A percentile compares a stretch with the other conserved stretches of the same genome.
Evolutionary conservation across 192 early-diverging fungal species (phyloP).

Genomic region (Tieghemiomyces parasiticus): DNA sequence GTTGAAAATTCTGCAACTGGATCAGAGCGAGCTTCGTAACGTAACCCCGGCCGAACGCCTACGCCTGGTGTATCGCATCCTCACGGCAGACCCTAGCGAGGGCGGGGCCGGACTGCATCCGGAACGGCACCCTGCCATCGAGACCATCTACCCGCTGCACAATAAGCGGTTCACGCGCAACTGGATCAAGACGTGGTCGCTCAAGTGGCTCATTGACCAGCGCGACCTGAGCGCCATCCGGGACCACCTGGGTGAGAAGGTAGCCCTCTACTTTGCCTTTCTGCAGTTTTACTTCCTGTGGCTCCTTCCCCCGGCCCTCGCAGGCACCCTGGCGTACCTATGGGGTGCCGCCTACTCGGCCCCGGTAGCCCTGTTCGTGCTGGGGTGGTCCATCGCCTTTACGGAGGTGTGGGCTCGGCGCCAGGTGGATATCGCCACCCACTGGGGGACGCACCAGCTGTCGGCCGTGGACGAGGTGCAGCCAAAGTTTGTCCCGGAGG

Average conservation of each 20-base stretch:
- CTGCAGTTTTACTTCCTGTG: conserved; percentile 74
- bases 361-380: conserved; percentile 43
- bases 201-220: conserved; percentile 60
- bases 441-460: conserved; percentile 58
- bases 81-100: conserved; percentile 35
- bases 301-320: conserved; percentile 46
- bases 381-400: conserved; percentile 53
- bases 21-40: background rate
- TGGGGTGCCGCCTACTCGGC: conserved; percentile 39
- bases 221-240: conserved; percentile 59
- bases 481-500: conserved; percentile 53
- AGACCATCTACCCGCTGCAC: conserved; percentile 64
- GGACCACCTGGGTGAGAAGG: conserved; percentile 77
- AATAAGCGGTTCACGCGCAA: conserved; percentile 60
- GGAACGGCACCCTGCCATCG: conserved; percentile 33
- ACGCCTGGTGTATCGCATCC: conserved; percentile 41
- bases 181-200: conserved; percentile 72
- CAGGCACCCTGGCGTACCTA: conserved; percentile 45
- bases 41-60: conserved; percentile 35
- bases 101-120: conserved; percentile 49
- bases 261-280: conserved; percentile 93
- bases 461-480: background rate
- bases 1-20: background rate
- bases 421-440: conserved; percentile 48
- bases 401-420: conserved; percentile 72